phyloP scores from a whole-genome alignment of 805 yeast species.

The Starmerella stigmatis region DNA sequence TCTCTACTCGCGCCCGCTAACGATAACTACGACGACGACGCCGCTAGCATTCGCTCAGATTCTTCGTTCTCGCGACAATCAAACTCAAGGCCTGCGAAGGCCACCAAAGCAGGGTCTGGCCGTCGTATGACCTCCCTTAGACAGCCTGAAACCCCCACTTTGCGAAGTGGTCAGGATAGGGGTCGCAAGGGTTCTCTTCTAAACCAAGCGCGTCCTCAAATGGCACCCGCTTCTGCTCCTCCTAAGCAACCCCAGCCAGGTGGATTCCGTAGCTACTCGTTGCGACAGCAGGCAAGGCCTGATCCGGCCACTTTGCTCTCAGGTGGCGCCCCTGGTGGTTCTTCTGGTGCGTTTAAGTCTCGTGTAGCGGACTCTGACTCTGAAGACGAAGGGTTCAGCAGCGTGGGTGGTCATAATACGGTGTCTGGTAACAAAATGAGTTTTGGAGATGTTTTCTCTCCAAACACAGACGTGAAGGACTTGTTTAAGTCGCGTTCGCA shows the following conservation, averaged over 20 bases:
- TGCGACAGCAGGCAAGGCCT: conserved; percentile 17
- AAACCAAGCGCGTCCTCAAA: conserved; percentile 12
- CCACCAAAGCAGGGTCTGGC: background rate
- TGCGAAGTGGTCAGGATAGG: conserved; percentile 4
- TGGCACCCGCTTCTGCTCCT: conserved; percentile 1
- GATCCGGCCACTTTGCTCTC: conserved; percentile 17
- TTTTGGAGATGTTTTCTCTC: conserved; percentile 27
- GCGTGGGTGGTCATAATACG: conserved; percentile 4
- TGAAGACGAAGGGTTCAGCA: conserved; percentile 25
- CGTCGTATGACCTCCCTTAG: conserved; percentile 13
- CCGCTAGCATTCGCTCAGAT: conserved; percentile 16
- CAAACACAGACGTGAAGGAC: conserved; percentile 25
- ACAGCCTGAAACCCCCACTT: conserved; percentile 11
- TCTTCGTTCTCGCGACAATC: conserved; percentile 18
- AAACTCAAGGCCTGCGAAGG: background rate
- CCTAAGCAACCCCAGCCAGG: background rate
- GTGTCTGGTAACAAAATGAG: conserved; percentile 11
- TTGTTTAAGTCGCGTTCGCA: conserved; percentile 20
- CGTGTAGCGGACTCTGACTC: conserved; percentile 30
- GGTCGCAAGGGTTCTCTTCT: conserved; percentile 10
- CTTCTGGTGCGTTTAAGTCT: conserved; percentile 23
- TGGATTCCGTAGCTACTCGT: conserved; percentile 20
- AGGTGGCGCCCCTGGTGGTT: conserved; percentile 2
- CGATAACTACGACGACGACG: conserved; percentile 21
- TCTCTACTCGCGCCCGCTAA: background rate